These are phyloP conservation scores for Clavariopsis aquatica DNA, from an alignment of 495 filamentous ascomycete species.

Conservation along the genomic window DNA sequence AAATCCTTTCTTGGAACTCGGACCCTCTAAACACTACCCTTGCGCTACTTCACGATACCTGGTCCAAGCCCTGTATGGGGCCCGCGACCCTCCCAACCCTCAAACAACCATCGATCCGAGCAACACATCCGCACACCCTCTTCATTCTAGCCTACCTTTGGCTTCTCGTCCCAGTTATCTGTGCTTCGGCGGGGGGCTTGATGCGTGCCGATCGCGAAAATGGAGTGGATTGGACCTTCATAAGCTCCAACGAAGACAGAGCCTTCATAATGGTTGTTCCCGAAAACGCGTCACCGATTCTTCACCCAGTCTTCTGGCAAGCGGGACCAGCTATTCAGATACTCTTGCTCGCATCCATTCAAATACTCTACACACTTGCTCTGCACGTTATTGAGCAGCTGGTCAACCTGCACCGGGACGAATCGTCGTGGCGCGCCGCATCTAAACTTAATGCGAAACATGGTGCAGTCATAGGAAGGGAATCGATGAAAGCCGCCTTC, in stretches of 20 bases:
- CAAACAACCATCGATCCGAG: not conserved
- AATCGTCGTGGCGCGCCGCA: slow-evolving; percentile 46
- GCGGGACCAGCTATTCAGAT: slow-evolving; percentile 37
- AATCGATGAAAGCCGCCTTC: slow-evolving; percentile 44
- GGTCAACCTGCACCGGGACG: slow-evolving; percentile 52
- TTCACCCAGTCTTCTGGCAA: not conserved
- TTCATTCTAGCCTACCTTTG: not conserved
- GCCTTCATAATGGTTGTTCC: not conserved
- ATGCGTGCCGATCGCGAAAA: not conserved
- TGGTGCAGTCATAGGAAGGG: slow-evolving; percentile 8
- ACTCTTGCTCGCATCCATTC: slow-evolving; percentile 31
- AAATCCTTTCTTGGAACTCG: slow-evolving; percentile 41
- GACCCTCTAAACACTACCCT: slow-evolving; percentile 40
- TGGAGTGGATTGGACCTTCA: not conserved
- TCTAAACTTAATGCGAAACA: not conserved
- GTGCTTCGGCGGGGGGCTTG: not conserved
- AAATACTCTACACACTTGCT: slow-evolving; percentile 46
- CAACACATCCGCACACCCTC: not conserved
- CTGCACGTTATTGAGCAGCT: slow-evolving; percentile 52
- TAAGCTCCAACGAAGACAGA: not conserved
- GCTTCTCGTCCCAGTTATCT: slow-evolving; percentile 2
- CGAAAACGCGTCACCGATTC: not conserved
- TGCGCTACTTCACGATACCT: slow-evolving; percentile 11
- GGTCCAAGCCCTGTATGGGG: not conserved
- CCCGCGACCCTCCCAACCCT: not conserved